Base-by-base conservation (phyloP, 2,329 filamentous ascomycete species). In the Dichotomopilus funicola region DNA sequence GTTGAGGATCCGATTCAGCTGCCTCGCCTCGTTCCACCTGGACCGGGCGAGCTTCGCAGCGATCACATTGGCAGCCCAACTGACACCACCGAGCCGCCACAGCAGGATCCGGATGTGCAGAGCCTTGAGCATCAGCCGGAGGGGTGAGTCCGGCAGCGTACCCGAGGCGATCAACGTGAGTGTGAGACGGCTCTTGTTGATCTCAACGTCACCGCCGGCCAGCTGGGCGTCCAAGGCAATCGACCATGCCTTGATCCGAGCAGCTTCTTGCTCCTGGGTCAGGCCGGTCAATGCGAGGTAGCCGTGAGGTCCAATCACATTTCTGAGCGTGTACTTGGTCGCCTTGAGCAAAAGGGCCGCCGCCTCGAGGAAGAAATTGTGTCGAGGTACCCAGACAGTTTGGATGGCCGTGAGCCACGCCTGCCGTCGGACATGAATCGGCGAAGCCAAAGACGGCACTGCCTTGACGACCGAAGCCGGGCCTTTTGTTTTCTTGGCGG, bases 381-480 rank as follows among this genome's bases (percentile, higher is more conserved):
- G 89, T 19, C 86, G 83, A 9, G 92, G 92, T 11, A 96, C 88
- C 82, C 91, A 95, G 31, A 96, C 89, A 4, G 88, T 92, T 71
- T 96, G 91, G 57, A 96, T 86, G 6, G 91, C 89, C 3, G 91
- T 96, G 55, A 95, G 83, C 91, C 92, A 96, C 36, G 91, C 91
- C 68, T 91, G 88, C 58, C 87, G 85, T 50, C 91, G 86, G 46
- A 95, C 87, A 63, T 94, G 83, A 55, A 95, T 90, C 0, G 91
- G 87, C 0, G 90, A 91, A 3, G 88, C 84, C 55, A 90, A 76
- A 2, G 88, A 90, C 2, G 88, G 87, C 5, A 83, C 85, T 13
- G 79, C 75, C 61, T 74, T 69, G 5, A 78, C 70, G 2, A 77
- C 69, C 1, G 73, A 69, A 6, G 67, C 40, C 45, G 53, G 63